Evolutionary conservation across 148 eudicot genomes (phyloP).

Genomic region (Camellia lanceoleosa): DNA sequence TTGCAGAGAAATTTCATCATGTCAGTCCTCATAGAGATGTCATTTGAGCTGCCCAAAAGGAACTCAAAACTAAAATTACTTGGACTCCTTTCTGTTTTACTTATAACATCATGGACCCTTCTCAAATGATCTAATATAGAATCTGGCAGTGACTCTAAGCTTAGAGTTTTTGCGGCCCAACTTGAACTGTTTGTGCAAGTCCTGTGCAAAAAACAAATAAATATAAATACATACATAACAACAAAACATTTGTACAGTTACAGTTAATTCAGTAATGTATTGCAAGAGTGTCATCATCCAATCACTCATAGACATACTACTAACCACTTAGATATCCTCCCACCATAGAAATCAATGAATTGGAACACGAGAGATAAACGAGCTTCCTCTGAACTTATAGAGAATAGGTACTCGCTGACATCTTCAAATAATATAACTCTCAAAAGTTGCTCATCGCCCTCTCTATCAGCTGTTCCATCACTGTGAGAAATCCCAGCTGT

Average conservation of each 20-base stretch:
- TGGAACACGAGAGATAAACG: constrained; percentile 68
- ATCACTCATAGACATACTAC: constrained; percentile 32
- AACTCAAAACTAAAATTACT: constrained; percentile 43
- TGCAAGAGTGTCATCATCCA: not conserved
- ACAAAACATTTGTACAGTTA: not conserved
- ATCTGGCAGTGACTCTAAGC: constrained; percentile 55
- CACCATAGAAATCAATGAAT: constrained; percentile 88
- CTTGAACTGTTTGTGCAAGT: constrained; percentile 75
- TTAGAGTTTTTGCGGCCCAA: constrained; percentile 64
- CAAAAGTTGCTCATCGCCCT: constrained; percentile 66
- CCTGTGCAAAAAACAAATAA: constrained; percentile 33
- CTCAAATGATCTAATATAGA: constrained; percentile 47
- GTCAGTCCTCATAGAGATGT: constrained; percentile 41
- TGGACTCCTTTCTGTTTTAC: constrained; percentile 26
- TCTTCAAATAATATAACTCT: constrained; percentile 80
- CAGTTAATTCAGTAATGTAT: not conserved
- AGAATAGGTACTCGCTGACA: constrained; percentile 70
- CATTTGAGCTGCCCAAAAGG: constrained; percentile 41
- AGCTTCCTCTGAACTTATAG: constrained; percentile 70
- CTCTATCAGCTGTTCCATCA: constrained; percentile 42
- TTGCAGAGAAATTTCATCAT: constrained; percentile 82
- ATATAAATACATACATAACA: not conserved
- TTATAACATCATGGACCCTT: constrained; percentile 36
- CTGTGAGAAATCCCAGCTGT: constrained; percentile 32
- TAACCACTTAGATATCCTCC: constrained; percentile 69